Evolutionary conservation across 208 protist genomes (phyloP), one percentile per base, ranked within the genome.

Genomic region (Crithidia mellificae): DNA sequence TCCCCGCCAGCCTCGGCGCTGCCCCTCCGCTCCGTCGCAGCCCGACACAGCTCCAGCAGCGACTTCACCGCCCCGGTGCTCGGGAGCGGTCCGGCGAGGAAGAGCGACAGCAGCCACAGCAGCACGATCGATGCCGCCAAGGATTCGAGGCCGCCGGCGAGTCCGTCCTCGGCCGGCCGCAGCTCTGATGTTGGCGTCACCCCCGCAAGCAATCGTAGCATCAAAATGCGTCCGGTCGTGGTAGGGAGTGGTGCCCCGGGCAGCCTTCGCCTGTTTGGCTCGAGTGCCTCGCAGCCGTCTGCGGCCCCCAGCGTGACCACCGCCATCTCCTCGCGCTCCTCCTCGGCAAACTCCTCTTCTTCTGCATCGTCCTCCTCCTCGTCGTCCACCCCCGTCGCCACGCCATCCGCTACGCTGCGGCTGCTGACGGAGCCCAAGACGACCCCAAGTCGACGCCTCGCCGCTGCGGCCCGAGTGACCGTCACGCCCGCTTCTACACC

Each of bases 381-480:
- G 17, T 39, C 39, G 6, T 29, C 50, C 0, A 66, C 47, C 15
- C 39, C 47, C 6, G 24, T 38, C 1, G 49, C 51, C 9, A 61
- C 57, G 22, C 43, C 58, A 7, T 61, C 51, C 2, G 50, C 30
- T 5, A 55, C 68, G 22, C 32, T 61, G 30, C 30, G 53, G 9
- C 20, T 61, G 58, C 38, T 47, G 24, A 5, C 29, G 19, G 59
- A 65, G 7, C 34, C 7, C 6, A 49, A 25, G 1, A 32, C 59
- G 34, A 44, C 59, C 15, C 44, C 44, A 4, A 24, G 4, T 11
- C 12, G 22, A 2, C 51, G 62, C 5, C 50, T 68, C 12, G 32
- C 44, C n/a, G 38, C 27, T 51, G 62, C 62, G 19, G 34, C 47
- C 4, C 50, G 50, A 4, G 2, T 39, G 14, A 17, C 47, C 1